These are phyloP conservation scores for Lactifluus echinatus DNA, from an alignment of 768 basidiomycete genomes.

Conservation along the genomic window DNA sequence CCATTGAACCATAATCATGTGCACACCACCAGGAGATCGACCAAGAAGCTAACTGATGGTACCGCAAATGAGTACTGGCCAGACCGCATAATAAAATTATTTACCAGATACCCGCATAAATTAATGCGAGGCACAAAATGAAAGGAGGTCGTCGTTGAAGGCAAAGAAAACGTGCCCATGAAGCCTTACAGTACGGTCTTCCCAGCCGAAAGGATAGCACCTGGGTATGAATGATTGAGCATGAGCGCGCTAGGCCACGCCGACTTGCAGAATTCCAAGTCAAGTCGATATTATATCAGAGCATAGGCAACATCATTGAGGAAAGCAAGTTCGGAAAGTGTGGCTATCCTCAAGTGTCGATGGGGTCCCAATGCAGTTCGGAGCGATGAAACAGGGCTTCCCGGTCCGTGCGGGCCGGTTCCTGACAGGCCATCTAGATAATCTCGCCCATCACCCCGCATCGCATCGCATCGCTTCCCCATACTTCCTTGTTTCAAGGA, in stretches of 20 bases:
- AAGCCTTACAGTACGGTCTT: constrained; percentile 60
- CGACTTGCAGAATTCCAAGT: constrained; percentile 52
- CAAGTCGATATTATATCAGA: constrained; percentile 73
- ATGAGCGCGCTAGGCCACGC: background rate
- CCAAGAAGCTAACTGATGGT: constrained; percentile 57
- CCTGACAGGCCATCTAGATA: too few species aligned
- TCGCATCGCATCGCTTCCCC: too few species aligned
- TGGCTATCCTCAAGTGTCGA: constrained; percentile 64
- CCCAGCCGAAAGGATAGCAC: constrained; percentile 81
- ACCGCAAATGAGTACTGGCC: too few species aligned
- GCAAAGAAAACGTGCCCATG: constrained; percentile 74
- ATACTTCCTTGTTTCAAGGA: background rate
- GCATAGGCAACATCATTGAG: constrained; percentile 91
- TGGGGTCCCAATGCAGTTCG: constrained; percentile 64
- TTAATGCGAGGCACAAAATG: constrained; percentile 45
- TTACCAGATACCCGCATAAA: constrained; percentile 53
- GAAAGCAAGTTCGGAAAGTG: constrained; percentile 76
- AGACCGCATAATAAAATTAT: too few species aligned
- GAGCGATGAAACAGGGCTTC: too few species aligned
- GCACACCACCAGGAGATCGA: constrained; percentile 57
- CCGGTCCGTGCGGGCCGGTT: too few species aligned
- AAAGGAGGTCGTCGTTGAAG: constrained; percentile 20
- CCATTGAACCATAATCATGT: too few species aligned
- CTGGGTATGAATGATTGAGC: constrained; percentile 23
- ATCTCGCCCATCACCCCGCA: background rate